phyloP scores from a whole-genome alignment of 2,329 filamentous ascomycete genomes.

The Endothia cerciana region DNA sequence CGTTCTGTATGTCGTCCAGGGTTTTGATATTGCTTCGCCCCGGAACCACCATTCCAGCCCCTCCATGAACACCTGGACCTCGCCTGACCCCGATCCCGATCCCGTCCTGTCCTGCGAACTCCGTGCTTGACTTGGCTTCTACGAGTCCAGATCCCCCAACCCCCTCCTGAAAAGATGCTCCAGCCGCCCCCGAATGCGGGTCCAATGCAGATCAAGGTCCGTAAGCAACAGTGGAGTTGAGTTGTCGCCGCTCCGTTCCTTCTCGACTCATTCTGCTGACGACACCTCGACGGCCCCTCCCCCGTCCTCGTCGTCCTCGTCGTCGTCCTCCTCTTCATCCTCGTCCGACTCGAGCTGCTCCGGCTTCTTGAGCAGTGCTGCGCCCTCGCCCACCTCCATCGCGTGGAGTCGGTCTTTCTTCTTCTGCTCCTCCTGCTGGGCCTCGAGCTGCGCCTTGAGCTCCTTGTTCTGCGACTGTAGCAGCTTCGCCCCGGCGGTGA shows the following conservation, averaged over 20 bases:
- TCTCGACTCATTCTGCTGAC: constrained; percentile 5
- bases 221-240: not conserved
- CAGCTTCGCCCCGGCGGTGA: constrained; percentile 43
- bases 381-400: constrained; percentile 64
- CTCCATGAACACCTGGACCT: not conserved
- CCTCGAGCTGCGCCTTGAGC: constrained; percentile 38
- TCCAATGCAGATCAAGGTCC: constrained; percentile 1
- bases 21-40: not conserved
- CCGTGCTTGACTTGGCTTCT: constrained; percentile 12
- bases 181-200: not conserved
- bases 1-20: not conserved
- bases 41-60: not conserved
- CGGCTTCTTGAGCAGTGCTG: constrained; percentile 46
- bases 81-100: not conserved
- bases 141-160: constrained; percentile 7
- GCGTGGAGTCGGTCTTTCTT: constrained; percentile 59
- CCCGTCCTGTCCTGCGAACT: constrained; percentile 14
- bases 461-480: constrained; percentile 51
- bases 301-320: constrained; percentile 28
- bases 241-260: not conserved
- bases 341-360: constrained; percentile 32
- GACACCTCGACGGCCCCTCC: constrained; percentile 21
- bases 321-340: constrained; percentile 33
- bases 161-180: constrained; percentile 6
- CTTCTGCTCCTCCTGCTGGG: constrained; percentile 41